Evolutionary conservation across 2,329 filamentous ascomycete species (phyloP), one percentile per base, ranked within the genome.

Genomic region (Fulvia fulva): DNA sequence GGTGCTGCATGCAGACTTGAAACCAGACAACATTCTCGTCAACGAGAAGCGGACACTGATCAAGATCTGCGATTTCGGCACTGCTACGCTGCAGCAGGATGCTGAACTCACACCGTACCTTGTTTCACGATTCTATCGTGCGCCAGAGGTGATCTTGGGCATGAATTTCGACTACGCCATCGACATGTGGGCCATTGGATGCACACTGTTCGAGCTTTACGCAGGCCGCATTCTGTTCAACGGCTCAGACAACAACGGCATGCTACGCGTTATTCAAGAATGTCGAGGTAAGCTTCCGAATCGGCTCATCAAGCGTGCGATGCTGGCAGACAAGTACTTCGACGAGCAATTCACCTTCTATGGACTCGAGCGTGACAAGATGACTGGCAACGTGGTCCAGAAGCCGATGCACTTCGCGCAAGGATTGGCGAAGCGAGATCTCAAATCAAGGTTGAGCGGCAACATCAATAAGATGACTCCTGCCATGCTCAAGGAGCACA

Each of bases 141-240:
- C 94, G 3, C 94, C 95, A 1, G 94, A 99, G 77, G 91, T 99
- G 71, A 96, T 99, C 61, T 82, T 99, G 3, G 94, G 94, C n/a
- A 92, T 97, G 79, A 88, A 89, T 9, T 96, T 96, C 73, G 91
- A 96, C 72, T 95, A 93, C 72, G 88, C 89, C 7, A 90, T 97
- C 64, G 94, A 99, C 74, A 90, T 96, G 81, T 99, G 94, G 94
- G 95, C 93, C 7, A 91, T 97, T 65, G 95, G 94, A 37, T 99
- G 94, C 76, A 99, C 94, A 0, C 81, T 97, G 28, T 99, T 96
- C 74, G 94, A 99, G 76, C 81, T 99, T 43, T 97, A 96, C 78
- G 97, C 94, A 0, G 94, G 94, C 70, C 96, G 97, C 74, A 97
- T 99, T 58, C 81, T 99, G 30, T 99, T 99, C 73, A 91, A 91